Percentiles rank a stretch among this genome's conserved stretches.
Conservation (phyloP, 1,284 basidiomycete genomes). For the Ceratobasidium sp. region DNA sequence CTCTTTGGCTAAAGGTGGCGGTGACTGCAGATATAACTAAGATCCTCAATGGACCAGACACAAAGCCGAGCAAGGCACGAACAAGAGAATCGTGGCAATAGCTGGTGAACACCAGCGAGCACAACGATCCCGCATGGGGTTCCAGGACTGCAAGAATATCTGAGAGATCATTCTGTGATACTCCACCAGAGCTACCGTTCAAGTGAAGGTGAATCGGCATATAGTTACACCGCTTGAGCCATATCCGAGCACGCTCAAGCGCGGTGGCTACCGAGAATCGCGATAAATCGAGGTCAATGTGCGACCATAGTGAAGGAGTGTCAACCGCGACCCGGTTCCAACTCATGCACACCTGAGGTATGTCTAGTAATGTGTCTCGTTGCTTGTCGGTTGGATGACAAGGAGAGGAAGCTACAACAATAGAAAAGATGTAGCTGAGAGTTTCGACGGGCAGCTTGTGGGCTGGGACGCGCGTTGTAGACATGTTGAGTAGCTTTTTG, state of each 20-base stretch:
- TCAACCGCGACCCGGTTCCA: constrained; percentile 23
- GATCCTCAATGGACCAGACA: neutral
- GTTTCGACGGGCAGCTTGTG: no score
- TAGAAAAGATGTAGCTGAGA: neutral
- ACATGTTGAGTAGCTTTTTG: neutral
- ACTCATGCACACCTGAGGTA: neutral
- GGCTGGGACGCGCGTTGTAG: neutral
- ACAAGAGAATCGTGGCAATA: neutral
- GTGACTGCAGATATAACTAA: neutral
- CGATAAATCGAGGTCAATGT: constrained; percentile 1
- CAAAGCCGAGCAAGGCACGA: neutral
- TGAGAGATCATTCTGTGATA: neutral
- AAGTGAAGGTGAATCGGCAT: neutral
- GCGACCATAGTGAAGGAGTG: constrained; percentile 18
- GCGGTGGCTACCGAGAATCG: neutral
- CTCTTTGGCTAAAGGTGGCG: no score
- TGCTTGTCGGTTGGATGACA: neutral
- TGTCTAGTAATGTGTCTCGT: no score
- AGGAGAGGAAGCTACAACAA: neutral
- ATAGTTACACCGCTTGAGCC: neutral
- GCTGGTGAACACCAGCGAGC: neutral
- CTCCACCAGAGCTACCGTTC: neutral
- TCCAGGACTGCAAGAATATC: neutral
- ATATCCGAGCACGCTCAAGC: neutral
- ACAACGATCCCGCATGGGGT: neutral